Evolutionary conservation across 306 rosid species (phyloP).

Genomic region (Ormosia semicastrata): DNA sequence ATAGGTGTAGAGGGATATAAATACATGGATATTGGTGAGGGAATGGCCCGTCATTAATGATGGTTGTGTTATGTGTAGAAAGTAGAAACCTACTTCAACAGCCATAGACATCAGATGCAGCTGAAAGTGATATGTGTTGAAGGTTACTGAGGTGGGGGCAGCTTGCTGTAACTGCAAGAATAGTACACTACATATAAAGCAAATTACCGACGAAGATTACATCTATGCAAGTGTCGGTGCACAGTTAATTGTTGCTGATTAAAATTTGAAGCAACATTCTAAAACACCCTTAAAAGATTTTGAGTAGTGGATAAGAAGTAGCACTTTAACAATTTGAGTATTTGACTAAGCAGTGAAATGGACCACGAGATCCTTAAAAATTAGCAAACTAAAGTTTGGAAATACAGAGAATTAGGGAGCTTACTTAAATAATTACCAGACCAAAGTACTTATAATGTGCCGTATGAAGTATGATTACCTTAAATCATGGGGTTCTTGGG

Average conservation of each 20-base stretch:
- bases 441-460: constrained; percentile 20
- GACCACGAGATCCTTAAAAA: not conserved
- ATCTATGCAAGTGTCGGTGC: constrained; percentile 57
- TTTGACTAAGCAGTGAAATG: not conserved
- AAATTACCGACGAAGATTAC: constrained; percentile 44
- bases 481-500: constrained; percentile 35
- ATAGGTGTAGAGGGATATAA: not conserved
- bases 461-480: constrained; percentile 23
- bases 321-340: not conserved
- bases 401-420: not conserved
- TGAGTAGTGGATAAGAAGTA: not conserved
- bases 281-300: not conserved
- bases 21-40: constrained; percentile 13
- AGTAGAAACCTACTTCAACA: constrained; percentile 33
- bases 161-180: not conserved
- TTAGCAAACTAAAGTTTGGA: not conserved
- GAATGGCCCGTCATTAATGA: constrained; percentile 25
- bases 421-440: constrained; percentile 30
- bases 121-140: not conserved
- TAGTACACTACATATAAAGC: constrained; percentile 2
- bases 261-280: constrained; percentile 2
- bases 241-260: constrained; percentile 12
- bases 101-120: constrained; percentile 9
- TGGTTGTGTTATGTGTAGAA: not conserved
- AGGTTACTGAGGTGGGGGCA: constrained; percentile 16